Evolutionary conservation across 2,329 filamentous ascomycete species (phyloP), one percentile per base, ranked within the genome.

Genomic region (Penicillium occitanis): DNA sequence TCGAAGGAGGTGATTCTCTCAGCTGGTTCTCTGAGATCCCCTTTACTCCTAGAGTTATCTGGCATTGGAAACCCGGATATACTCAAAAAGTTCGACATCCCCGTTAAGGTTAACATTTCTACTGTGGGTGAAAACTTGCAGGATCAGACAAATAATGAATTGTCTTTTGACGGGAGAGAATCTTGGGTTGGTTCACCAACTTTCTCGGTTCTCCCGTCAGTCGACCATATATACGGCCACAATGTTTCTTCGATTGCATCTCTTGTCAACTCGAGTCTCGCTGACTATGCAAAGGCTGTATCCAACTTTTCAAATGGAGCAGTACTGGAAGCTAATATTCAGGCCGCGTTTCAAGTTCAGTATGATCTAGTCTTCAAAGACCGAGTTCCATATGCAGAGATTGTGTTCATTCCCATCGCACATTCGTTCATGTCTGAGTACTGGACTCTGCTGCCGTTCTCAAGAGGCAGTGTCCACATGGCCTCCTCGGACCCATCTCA

Each of bases 1-100:
- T 71, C 68, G 48, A 74, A 74, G 59, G 87, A 90, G 69, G 81
- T 89, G 10, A 82, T 90, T 55, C 75, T 90, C 1, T 84, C 85
- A 0, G 86, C 87, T 0, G 88, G 88, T 0, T 82, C 83, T 25
- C 76, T 85, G 60, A 83, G 83, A 71, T 87, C 84, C 5, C 87
- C 83, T 7, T 83, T 82, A 72, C 78, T 87, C 19, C 81, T 85
- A 22, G 87, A 90, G 69, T 78, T 87, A 1, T 89, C 86, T 0
- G 87, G 87, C 0, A 78, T 90, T 40, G 87, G 88, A 69, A 75
- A 74, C 66, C 74, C 72, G 19, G 60, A 68, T 71, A 71, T 77
- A 50, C 70, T 78, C 0, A 59, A 69, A 11, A 68, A 70, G 28
- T 68, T 72, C 35, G 67, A 64, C 30, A 75, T 77, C 55, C 50